Conservation (phyloP, 495 filamentous ascomycete genomes). For the Rostrohypoxylon terebratum region DNA sequence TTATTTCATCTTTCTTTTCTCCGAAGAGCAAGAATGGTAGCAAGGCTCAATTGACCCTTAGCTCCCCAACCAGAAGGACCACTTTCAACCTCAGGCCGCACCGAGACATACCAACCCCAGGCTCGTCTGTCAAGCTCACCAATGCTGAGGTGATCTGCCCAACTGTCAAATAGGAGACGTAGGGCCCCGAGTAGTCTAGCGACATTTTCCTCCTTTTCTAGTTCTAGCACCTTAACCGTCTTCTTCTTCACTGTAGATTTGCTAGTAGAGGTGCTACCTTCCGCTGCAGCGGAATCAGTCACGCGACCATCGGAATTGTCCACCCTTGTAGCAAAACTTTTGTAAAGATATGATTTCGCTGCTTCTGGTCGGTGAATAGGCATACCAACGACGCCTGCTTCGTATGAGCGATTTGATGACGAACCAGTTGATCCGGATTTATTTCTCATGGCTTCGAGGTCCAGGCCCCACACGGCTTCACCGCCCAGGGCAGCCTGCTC, state of each 20-base stretch:
- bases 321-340: conserved; percentile 63
- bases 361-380: conserved; percentile 76
- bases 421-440: conserved; percentile 44
- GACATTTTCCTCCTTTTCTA: conserved; percentile 74
- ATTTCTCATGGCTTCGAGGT: conserved; percentile 72
- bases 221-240: conserved; percentile 56
- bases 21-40: conserved; percentile 72
- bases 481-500: conserved; percentile 55
- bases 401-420: conserved; percentile 44
- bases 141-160: conserved; percentile 66
- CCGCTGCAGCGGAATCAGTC: neutral
- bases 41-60: conserved; percentile 74
- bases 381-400: conserved; percentile 59
- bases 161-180: conserved; percentile 75
- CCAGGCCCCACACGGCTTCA: conserved; percentile 80
- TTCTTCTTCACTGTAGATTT: conserved; percentile 53
- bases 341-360: conserved; percentile 69
- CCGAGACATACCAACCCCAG: conserved; percentile 83
- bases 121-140: conserved; percentile 77
- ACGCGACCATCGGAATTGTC: conserved; percentile 11
- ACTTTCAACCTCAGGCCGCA: conserved; percentile 76
- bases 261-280: conserved; percentile 5
- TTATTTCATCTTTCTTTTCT: conserved; percentile 50
- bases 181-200: conserved; percentile 73
- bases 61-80: conserved; percentile 84